These are phyloP conservation scores for Diaporthe velutina DNA, from an alignment of 2,329 filamentous ascomycete species.

Conservation along the genomic window DNA sequence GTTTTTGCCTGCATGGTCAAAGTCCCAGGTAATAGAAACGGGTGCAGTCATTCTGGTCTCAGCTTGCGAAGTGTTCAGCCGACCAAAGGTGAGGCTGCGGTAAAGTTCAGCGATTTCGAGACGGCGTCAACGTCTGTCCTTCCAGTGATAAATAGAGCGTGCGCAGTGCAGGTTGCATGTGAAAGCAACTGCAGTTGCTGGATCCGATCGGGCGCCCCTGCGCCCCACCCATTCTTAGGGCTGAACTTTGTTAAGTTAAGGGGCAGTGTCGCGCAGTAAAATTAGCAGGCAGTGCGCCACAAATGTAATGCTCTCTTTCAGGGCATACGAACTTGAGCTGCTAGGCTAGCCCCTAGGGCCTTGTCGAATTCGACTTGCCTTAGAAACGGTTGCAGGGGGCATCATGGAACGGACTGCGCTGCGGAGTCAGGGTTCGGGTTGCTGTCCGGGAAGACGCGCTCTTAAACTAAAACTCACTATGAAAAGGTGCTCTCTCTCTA, in stretches of 20 bases:
- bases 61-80: background rate
- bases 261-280: background rate
- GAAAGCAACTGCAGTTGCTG: background rate
- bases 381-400: too few species aligned
- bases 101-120: background rate
- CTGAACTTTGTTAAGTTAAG: constrained; percentile 1
- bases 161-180: background rate
- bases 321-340: background rate
- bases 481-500: too few species aligned
- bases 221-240: background rate
- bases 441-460: too few species aligned
- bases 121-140: background rate
- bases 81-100: background rate
- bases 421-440: too few species aligned
- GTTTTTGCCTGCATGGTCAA: background rate
- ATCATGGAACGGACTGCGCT: too few species aligned
- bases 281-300: background rate
- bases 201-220: background rate
- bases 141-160: background rate
- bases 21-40: constrained; percentile 3
- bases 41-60: background rate
- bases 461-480: too few species aligned
- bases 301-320: background rate
- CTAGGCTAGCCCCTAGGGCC: background rate
- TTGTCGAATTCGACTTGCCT: background rate